A percentile compares a stretch with the other conserved stretches of the same genome.
Conservation (phyloP, 495 filamentous ascomycete species). For the Podospora anserina region DNA sequence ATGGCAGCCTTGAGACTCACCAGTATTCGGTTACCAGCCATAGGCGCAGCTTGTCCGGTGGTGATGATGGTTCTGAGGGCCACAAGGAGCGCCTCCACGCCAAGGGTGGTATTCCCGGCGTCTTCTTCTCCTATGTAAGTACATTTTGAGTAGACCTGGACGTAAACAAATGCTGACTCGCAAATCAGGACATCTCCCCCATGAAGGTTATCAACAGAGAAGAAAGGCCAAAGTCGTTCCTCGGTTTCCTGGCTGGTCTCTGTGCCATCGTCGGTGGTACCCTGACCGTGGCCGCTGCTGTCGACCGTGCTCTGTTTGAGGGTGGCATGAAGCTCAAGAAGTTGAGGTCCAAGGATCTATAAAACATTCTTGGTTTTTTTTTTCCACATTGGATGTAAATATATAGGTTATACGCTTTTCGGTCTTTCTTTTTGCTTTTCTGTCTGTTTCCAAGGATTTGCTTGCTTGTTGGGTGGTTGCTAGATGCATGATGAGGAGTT, state of each 20-base stretch:
- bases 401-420: slow-evolving; percentile 11
- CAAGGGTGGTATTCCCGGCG: slow-evolving; percentile 86
- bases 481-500: slow-evolving; percentile 2
- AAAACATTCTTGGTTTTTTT: not conserved
- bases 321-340: slow-evolving; percentile 81
- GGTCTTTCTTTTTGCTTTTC: not conserved
- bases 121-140: slow-evolving; percentile 94
- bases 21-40: slow-evolving; percentile 97
- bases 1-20: slow-evolving; percentile 91
- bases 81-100: slow-evolving; percentile 90
- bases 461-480: slow-evolving; percentile 2
- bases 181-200: slow-evolving; percentile 85
- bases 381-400: slow-evolving; percentile 8
- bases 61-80: slow-evolving; percentile 75
- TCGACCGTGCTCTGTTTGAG: slow-evolving; percentile 91
- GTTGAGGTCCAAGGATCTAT: slow-evolving; percentile 62
- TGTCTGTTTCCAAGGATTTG: not conserved
- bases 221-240: slow-evolving; percentile 78
- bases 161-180: not conserved
- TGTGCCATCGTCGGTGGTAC: slow-evolving; percentile 95
- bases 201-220: slow-evolving; percentile 99
- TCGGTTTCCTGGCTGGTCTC: slow-evolving; percentile 86
- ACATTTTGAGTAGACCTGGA: not conserved
- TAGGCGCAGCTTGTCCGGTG: slow-evolving; percentile 78
- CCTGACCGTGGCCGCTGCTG: slow-evolving; percentile 87